Base-by-base conservation (phyloP, 2,329 filamentous ascomycete species). In the Ophiostoma perfectum region DNA sequence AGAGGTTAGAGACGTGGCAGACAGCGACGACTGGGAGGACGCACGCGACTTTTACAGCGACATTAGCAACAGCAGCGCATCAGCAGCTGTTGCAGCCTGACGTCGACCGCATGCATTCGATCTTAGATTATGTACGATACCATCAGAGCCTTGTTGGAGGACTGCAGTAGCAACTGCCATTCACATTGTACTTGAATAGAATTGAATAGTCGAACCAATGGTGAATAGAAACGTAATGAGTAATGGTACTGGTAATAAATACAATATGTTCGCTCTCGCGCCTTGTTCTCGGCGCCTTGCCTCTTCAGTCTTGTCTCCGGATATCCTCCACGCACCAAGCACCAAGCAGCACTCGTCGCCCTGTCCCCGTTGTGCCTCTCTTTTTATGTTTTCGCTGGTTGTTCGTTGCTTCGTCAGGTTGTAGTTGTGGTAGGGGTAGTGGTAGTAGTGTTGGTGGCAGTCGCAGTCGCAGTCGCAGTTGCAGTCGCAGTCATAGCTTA, bases 401-500 rank as follows among this genome's bases (percentile, higher is more conserved):
- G 27, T n/a, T 41, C 55, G 27, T 60, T 60, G 55, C 55, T 60
- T 60, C 55, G 55, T 60, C 49, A 55, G 49, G 7, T 60, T 38
- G n/a, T 55, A 55, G 49, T 27, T 55, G 49, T 9, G n/a, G 47
- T 16, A 14, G 12, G 4, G 47, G n/a, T 27, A 27, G 7, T 60
- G 14, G 27, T 27, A 2, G 27, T 27, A 27, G 27, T 27, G 27
- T 27, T 27, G 27, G 27, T 27, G 27, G 27, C 27, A 27, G 27
- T 27, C 27, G 27, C 27, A 27, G 27, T 27, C 27, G 27, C 27
- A 27, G 27, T 27, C 27, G 27, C 27, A 27, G 27, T 27, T 2
- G 2, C 27, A 27, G 27, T 27, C 27, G 27, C 27, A 11, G 18
- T 2, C n/a, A 18, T 39, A 9, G 38, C 27, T 52, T 85, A 99